Evolutionary conservation across 306 rosid species (phyloP).

Genomic region (Gleditsia sinensis): DNA sequence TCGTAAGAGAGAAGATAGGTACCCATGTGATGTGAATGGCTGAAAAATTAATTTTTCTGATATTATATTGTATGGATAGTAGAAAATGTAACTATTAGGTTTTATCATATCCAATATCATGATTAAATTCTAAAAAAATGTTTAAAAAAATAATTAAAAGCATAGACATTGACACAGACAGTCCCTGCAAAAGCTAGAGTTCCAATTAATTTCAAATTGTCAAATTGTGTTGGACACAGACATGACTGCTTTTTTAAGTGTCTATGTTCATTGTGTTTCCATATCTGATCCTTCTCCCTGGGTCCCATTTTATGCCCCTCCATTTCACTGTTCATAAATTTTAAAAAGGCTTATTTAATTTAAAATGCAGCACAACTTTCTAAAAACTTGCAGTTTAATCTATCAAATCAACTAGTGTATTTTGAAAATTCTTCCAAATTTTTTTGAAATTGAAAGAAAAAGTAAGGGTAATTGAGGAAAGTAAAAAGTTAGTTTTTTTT

Average conservation of each 20-base stretch:
- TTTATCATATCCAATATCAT: slow-evolving; percentile 7
- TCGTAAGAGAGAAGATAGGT: neutral
- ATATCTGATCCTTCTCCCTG: neutral
- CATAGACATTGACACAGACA: no score
- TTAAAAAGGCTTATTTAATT: neutral
- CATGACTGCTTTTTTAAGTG: no score
- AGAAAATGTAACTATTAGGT: neutral
- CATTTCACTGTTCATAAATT: neutral
- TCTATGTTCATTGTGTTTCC: slow-evolving; percentile 11
- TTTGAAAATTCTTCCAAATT: neutral
- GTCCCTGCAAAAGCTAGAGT: no score
- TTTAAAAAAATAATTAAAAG: no score
- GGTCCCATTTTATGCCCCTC: neutral
- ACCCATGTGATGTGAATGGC: slow-evolving; percentile 1
- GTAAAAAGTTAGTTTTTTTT: no score
- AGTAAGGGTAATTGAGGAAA: no score
- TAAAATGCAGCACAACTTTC: neutral
- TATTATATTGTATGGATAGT: slow-evolving; percentile 13
- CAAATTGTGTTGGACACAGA: no score
- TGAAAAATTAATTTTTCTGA: slow-evolving; percentile 3
- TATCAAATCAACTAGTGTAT: neutral
- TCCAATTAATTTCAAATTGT: no score
- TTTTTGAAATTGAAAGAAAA: neutral
- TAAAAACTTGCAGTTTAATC: neutral
- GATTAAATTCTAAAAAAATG: no score